Evolutionary conservation across 768 basidiomycete species (phyloP).

Genomic region (Auricularia sp.): DNA sequence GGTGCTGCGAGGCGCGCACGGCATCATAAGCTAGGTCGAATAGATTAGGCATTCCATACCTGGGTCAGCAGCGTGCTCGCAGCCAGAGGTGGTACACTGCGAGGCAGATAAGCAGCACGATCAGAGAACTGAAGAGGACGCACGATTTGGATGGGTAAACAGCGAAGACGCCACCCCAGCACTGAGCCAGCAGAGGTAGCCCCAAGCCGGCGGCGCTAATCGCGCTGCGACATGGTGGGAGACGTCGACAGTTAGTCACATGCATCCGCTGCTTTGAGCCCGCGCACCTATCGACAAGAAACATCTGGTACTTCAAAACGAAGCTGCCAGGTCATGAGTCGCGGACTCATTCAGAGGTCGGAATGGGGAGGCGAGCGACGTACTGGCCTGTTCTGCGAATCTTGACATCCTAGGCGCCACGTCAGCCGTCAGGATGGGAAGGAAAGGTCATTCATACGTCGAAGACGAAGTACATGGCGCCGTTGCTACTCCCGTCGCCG

Average conservation of each 20-base stretch:
- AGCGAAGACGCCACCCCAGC: constrained; percentile 1
- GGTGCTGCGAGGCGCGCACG: too few species aligned
- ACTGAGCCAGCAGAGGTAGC: background rate
- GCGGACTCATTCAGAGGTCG: background rate
- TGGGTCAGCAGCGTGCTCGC: too few species aligned
- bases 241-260: too few species aligned
- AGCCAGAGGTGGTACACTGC: too few species aligned
- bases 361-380: background rate
- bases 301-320: background rate
- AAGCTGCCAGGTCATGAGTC: background rate
- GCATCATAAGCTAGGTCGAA: too few species aligned
- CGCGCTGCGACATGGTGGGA: too few species aligned
- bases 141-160: background rate
- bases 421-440: background rate
- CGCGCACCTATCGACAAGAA: background rate
- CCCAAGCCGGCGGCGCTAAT: too few species aligned
- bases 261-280: background rate
- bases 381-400: background rate
- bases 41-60: too few species aligned
- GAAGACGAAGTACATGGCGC: background rate
- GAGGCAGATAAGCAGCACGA: too few species aligned
- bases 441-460: background rate
- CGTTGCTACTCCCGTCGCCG: background rate
- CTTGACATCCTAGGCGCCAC: background rate
- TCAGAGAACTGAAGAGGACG: background rate